Conservation (phyloP, 768 basidiomycete species). For the Suillus tomentosus region DNA sequence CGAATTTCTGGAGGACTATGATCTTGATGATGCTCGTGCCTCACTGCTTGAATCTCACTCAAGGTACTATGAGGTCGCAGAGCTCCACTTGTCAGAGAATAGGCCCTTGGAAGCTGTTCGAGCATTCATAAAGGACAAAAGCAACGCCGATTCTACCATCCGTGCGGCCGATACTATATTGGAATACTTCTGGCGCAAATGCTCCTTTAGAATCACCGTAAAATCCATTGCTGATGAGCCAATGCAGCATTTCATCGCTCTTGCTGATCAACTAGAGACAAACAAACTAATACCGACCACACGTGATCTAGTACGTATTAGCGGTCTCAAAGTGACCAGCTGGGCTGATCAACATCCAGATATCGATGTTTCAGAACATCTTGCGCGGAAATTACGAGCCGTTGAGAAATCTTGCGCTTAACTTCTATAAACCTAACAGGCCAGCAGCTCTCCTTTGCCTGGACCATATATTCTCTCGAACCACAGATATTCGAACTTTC, state of each 20-base stretch:
- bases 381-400: constrained; percentile 19
- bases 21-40: constrained; percentile 51
- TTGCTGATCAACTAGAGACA: constrained; percentile 21
- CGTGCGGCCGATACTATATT: constrained; percentile 44
- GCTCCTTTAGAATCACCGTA: constrained; percentile 41
- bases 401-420: constrained; percentile 35
- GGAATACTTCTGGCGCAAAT: constrained; percentile 45
- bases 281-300: constrained; percentile 13
- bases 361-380: constrained; percentile 41
- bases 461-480: constrained; percentile 40
- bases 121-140: constrained; percentile 41
- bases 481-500: constrained; percentile 28
- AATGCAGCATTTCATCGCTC: constrained; percentile 27
- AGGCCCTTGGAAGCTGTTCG: constrained; percentile 48
- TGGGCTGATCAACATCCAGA: constrained; percentile 17
- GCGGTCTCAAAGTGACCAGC: constrained; percentile 19
- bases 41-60: constrained; percentile 45
- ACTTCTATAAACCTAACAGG: constrained; percentile 28
- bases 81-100: constrained; percentile 52
- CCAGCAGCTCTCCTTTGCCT: constrained; percentile 45
- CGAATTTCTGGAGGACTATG: constrained; percentile 56
- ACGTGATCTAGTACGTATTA: constrained; percentile 17
- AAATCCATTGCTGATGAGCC: constrained; percentile 1
- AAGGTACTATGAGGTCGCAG: constrained; percentile 50
- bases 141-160: constrained; percentile 27